Percentiles rank a stretch among this genome's conserved stretches.
Conservation (phyloP, 2,329 filamentous ascomycete species). For the Cercospora sp. region DNA sequence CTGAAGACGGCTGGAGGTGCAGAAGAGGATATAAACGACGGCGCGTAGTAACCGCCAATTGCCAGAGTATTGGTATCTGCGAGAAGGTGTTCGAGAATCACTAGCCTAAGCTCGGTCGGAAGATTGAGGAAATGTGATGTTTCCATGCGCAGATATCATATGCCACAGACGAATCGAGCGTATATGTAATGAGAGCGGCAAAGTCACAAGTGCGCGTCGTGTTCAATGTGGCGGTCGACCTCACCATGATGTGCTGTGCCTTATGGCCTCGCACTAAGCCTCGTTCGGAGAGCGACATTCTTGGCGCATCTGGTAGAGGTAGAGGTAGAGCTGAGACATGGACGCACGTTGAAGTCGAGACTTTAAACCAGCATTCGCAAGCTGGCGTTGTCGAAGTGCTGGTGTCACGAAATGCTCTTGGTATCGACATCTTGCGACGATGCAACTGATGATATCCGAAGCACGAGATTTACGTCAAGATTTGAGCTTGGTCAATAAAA, state of each 20-base stretch:
- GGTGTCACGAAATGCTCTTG: not conserved
- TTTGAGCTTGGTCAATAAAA: not conserved
- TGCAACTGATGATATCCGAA: not conserved
- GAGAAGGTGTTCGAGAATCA: slow-evolving; percentile 16
- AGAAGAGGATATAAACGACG: slow-evolving; percentile 7
- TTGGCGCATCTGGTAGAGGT: not conserved
- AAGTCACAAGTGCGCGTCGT: not conserved
- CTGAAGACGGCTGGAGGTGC: slow-evolving; percentile 14
- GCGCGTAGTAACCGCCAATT: slow-evolving; percentile 18
- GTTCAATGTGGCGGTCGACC: not conserved
- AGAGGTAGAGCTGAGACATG: not conserved
- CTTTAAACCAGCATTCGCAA: not conserved
- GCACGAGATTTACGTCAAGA: not conserved
- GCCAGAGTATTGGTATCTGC: slow-evolving; percentile 3
- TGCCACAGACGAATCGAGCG: not conserved
- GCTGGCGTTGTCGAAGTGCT: not conserved
- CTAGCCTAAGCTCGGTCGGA: slow-evolving; percentile 23
- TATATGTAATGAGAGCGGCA: not conserved
- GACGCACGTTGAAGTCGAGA: not conserved
- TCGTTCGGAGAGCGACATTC: not conserved
- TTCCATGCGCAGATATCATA: not conserved
- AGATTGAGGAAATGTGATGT: slow-evolving; percentile 13
- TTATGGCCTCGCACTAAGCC: slow-evolving; percentile 1
- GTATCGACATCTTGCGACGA: not conserved
- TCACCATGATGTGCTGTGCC: not conserved